A percentile compares a stretch with the other conserved stretches of the same genome.
Evolutionary conservation across 495 filamentous ascomycete genomes (phyloP).

Genomic region (Entonaema liquescens): DNA sequence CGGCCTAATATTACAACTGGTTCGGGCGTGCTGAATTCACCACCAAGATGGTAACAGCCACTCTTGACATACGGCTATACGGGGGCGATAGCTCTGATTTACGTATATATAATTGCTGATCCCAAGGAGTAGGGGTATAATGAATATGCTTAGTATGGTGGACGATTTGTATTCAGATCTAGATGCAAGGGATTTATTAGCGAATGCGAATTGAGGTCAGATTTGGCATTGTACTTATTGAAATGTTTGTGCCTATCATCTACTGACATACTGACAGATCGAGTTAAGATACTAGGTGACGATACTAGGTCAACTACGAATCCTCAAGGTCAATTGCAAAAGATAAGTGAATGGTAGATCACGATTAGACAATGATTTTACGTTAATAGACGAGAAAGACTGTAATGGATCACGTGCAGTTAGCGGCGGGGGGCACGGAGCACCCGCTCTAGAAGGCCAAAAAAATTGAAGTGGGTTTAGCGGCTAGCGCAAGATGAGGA

Average conservation of each 20-base stretch:
- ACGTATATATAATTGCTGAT: slow-evolving; percentile 20
- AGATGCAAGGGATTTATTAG: slow-evolving; percentile 27
- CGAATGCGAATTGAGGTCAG: slow-evolving; percentile 15
- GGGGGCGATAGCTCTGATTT: not conserved
- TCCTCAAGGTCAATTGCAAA: not conserved
- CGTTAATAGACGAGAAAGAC: not conserved
- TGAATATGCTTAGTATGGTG: slow-evolving; percentile 1
- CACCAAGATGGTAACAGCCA: not conserved
- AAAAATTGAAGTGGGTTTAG: slow-evolving; percentile 30
- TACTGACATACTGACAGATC: no score
- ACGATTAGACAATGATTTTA: not conserved
- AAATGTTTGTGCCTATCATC: not conserved
- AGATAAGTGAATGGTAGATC: not conserved
- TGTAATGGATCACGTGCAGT: slow-evolving; percentile 31
- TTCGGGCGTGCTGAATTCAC: not conserved
- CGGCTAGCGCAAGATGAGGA: slow-evolving; percentile 18
- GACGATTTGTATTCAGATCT: slow-evolving; percentile 9
- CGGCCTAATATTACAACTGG: slow-evolving; percentile 6
- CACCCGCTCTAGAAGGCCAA: slow-evolving; percentile 5
- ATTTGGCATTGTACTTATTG: slow-evolving; percentile 1
- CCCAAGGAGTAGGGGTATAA: slow-evolving; percentile 1
- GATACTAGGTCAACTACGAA: not conserved
- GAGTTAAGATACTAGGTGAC: not conserved
- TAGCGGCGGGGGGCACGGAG: slow-evolving; percentile 28
- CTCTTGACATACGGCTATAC: not conserved